Base-by-base conservation (phyloP, 441 rosid species). In the Arabidopsis lyrata region DNA sequence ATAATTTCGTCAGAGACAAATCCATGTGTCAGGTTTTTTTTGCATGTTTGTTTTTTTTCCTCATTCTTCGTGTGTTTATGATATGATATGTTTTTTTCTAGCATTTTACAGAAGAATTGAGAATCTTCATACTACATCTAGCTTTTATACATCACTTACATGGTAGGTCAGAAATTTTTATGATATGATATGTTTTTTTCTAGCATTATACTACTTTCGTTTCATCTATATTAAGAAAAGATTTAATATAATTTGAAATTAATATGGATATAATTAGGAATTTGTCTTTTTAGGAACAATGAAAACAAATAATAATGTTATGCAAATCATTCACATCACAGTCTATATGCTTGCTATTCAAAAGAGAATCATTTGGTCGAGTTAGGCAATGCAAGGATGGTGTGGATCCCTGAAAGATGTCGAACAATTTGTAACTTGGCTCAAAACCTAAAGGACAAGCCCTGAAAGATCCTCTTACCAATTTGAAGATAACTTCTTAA, bases 281-380 rank as follows among this genome's bases (percentile, higher is more conserved):
- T 5, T 6, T 14, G 48, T 42, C 14, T 22, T 8, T 38, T 3
- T 27, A 39, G 13, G 41, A 53, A 29, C 58, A 53, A 7, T 6
- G 86, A 77, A 89, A 80, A 83, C 90, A 91, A 63, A 91, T 91
- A 32, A 73, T 93, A 67, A 93, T 91, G 98, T 74, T 93, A 74
- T 93, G 96, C 91, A 20, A 82, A 29, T 89, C n/a, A 73, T 91
- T 48, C 97, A 89, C 72, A 86, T 94, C 47, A 89, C 94, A 29
- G 91, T 93, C 76, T 89, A 83, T 67, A 71, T 84, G 86, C 67
- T 93, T 84, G 86, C 67, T 93, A 55, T 93, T 93, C 76, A 81
- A 72, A 67, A 93, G 93, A 74, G 95, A 93, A n/a, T 86, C 87
- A 10, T 78, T 83, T 4, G 93, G 90, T 74, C 88, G 90, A 91